Evolutionary conservation across 495 filamentous ascomycete species (phyloP).

Genomic region (Hypomontagnella submonticulosa): DNA sequence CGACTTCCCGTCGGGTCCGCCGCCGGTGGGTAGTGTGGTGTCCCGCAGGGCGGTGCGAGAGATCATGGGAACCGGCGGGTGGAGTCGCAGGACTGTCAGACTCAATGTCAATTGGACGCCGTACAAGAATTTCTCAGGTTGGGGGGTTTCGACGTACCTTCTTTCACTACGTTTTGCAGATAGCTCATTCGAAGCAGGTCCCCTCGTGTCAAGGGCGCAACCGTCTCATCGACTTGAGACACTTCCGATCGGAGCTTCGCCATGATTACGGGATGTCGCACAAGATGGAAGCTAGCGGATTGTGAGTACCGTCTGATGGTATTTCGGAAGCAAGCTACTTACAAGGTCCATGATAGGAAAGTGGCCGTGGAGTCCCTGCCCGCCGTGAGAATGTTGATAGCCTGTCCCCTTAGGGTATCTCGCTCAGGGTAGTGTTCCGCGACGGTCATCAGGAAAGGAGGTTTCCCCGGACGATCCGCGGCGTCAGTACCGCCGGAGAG

Average conservation of each 20-base stretch:
- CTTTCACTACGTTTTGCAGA: slow-evolving; percentile 35
- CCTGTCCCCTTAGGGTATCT: slow-evolving; percentile 42
- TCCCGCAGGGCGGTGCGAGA: slow-evolving; percentile 58
- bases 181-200: slow-evolving; percentile 27
- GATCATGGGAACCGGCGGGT: slow-evolving; percentile 68
- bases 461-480: slow-evolving; percentile 7
- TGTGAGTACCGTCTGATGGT: neutral
- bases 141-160: slow-evolving; percentile 66
- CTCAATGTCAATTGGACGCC: too few relatives aligned
- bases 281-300: slow-evolving; percentile 46
- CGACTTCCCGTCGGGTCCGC: slow-evolving; percentile 56
- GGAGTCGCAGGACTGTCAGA: slow-evolving; percentile 62
- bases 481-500: slow-evolving; percentile 15
- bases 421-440: slow-evolving; percentile 33
- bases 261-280: slow-evolving; percentile 47
- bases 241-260: slow-evolving; percentile 50
- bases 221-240: slow-evolving; percentile 30
- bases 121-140: too few relatives aligned
- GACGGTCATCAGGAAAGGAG: slow-evolving; percentile 35
- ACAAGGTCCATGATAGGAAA: slow-evolving; percentile 56
- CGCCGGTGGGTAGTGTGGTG: slow-evolving; percentile 60
- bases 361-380: slow-evolving; percentile 56
- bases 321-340: neutral
- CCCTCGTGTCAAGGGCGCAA: slow-evolving; percentile 25
- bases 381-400: slow-evolving; percentile 50